These are phyloP conservation scores for Diplotaxis tenuifolia DNA, from an alignment of 345 rosid genomes.

Conservation along the genomic window DNA sequence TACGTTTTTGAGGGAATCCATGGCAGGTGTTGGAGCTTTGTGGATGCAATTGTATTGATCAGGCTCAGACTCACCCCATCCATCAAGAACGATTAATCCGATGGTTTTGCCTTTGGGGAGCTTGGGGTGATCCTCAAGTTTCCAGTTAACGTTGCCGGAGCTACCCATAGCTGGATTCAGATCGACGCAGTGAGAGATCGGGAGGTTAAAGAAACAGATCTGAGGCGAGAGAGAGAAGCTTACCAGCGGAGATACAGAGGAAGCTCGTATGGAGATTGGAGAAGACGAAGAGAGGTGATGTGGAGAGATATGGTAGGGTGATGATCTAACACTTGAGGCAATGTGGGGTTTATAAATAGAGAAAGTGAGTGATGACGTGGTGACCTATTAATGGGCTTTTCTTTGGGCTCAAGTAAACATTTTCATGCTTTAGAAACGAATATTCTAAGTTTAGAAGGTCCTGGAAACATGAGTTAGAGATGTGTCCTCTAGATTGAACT, in stretches of 20 bases:
- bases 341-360: conserved; percentile 10
- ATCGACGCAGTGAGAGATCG: conserved; percentile 13
- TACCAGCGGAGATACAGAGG: conserved; percentile 37
- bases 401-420: conserved; percentile 31
- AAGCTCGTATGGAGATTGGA: conserved; percentile 17
- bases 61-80: conserved; percentile 93
- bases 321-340: not conserved
- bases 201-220: conserved; percentile 14
- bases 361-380: conserved; percentile 18
- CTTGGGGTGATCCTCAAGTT: conserved; percentile 73
- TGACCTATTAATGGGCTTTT: conserved; percentile 2
- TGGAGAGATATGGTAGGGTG: conserved; percentile 24
- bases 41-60: conserved; percentile 89
- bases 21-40: conserved; percentile 80
- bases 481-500: not conserved
- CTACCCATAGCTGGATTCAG: conserved; percentile 51
- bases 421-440: not conserved
- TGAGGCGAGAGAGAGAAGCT: not conserved
- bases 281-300: conserved; percentile 24
- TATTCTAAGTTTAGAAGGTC: conserved; percentile 24
- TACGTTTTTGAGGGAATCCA: conserved; percentile 92
- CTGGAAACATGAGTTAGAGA: not conserved
- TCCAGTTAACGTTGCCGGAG: conserved; percentile 53
- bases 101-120: conserved; percentile 75
- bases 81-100: conserved; percentile 86